Evolutionary conservation across 139 green algal genomes (phyloP), one percentile per base, ranked within the genome.

Genomic region (Zygnema circumcarinatum): DNA sequence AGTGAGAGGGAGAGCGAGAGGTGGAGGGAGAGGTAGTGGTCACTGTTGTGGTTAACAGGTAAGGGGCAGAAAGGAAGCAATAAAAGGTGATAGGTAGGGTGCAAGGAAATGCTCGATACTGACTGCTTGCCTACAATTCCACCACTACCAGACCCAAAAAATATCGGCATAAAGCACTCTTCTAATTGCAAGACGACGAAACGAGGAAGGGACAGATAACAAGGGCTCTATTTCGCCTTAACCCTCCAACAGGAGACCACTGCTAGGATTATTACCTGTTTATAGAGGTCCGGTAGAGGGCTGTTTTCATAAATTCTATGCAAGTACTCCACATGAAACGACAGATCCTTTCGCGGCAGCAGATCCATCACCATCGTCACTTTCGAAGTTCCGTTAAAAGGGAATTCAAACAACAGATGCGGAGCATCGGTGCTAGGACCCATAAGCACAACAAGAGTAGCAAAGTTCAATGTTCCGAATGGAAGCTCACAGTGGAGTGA

Each of bases 361-460:
- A 39, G 3, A 52, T 83, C 75, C 2, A 38, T 11, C 20, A 83
- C n/a, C 39, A 39, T 56, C 3, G 75, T 83, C 75, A 83, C 16
- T 39, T 41, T 39, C 3, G 76, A 36, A 1, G 56, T 40, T 72
- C 81, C 81, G 11, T 40, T 67, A 56, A 87, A 81, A 40, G 69
- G 52, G 33, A 87, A 87, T 31, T 87, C 81, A 1, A 87, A 52
- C n/a, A 87, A 31, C 1, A 87, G 67, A 52, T 87, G 62, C 41
- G 81, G 81, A 41, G 81, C 38, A 31, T 87, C 81, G 21, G 81
- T 82, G 33, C 31, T 31, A 1, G 56, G 56, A 2, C 81, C 81
- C 81, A 87, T 87, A 47, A 87, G 81, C 32, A 87, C 67, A 32
- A 56, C 36, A 32, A 87, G 54, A 2, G 81, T 87, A 32, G 67